Conservation (phyloP, 371 early-diverging fungal genomes). For the Mortierella sp. region DNA sequence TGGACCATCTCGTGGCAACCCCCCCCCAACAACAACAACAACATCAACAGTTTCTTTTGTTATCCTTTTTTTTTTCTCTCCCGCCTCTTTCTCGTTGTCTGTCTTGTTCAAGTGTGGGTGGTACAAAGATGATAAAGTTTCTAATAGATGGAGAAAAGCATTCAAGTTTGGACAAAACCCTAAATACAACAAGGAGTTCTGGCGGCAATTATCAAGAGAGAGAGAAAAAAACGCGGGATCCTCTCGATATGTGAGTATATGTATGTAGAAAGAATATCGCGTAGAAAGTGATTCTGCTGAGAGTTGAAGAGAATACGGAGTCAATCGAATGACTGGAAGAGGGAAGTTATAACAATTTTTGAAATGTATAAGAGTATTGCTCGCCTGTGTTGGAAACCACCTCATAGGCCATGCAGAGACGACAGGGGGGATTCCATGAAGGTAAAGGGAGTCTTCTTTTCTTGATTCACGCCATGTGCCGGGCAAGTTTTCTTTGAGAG, state of each 20-base stretch:
- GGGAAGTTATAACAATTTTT: too few species aligned
- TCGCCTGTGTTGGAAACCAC: slow-evolving; percentile 29
- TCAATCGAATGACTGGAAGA: too few species aligned
- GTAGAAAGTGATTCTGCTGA: background rate
- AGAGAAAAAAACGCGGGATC: background rate
- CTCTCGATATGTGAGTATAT: background rate
- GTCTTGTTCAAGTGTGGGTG: background rate
- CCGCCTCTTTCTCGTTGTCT: background rate
- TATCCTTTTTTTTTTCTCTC: background rate
- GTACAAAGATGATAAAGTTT: slow-evolving; percentile 6
- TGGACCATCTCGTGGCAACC: background rate
- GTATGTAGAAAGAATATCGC: background rate
- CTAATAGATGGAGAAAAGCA: background rate
- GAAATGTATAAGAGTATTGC: slow-evolving; percentile 17
- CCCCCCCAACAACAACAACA: background rate
- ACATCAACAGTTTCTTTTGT: background rate
- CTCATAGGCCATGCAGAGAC: too few species aligned
- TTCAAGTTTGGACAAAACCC: background rate
- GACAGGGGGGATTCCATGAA: slow-evolving; percentile 23
- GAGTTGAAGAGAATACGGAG: too few species aligned
- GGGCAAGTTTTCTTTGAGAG: slow-evolving; percentile 49
- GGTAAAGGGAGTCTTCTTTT: slow-evolving; percentile 26
- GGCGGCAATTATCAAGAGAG: slow-evolving; percentile 3
- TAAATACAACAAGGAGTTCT: background rate
- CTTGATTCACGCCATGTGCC: slow-evolving; percentile 50